A percentile compares a stretch with the other conserved stretches of the same genome.
phyloP scores from a whole-genome alignment of 1,284 basidiomycete species.

The Papiliotrema nemorosa region DNA sequence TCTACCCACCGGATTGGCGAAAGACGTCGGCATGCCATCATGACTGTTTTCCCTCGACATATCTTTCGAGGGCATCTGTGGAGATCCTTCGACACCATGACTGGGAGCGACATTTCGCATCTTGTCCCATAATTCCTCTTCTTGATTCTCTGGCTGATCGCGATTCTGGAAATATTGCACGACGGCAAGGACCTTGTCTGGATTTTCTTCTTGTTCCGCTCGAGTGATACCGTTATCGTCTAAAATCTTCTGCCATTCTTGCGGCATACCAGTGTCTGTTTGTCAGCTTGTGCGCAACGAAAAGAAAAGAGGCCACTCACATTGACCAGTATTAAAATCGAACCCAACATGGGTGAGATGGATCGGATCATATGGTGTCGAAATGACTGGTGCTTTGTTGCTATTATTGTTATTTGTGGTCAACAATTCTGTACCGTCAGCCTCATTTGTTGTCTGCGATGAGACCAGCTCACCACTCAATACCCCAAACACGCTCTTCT shows the following conservation, averaged over 20 bases:
- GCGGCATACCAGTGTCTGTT: conserved; percentile 81
- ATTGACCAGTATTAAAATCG: conserved; percentile 97
- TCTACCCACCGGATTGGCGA: conserved; percentile 36
- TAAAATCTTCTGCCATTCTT: conserved; percentile 97
- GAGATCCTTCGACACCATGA: conserved; percentile 16
- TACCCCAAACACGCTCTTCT: conserved; percentile 50
- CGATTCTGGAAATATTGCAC: conserved; percentile 75
- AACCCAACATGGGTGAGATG: conserved; percentile 99
- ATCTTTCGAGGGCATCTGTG: conserved; percentile 12
- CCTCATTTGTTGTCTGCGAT: neutral
- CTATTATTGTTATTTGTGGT: conserved; percentile 54
- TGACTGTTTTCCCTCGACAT: conserved; percentile 45
- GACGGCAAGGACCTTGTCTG: conserved; percentile 95
- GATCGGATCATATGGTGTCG: conserved; percentile 96
- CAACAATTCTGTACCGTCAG: conserved; percentile 61
- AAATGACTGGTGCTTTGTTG: conserved; percentile 74
- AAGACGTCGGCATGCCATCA: conserved; percentile 25
- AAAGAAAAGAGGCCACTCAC: conserved; percentile 29
- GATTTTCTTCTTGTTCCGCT: conserved; percentile 94
- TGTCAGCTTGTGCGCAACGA: neutral
- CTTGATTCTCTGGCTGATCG: conserved; percentile 33
- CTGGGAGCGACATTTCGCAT: conserved; percentile 52
- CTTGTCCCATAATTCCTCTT: conserved; percentile 71
- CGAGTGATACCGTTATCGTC: conserved; percentile 95
- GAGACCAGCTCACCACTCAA: conserved; percentile 38